These are phyloP conservation scores for Hypoxylon sp. DNA, from an alignment of 2,329 filamentous ascomycete species.

Conservation along the genomic window DNA sequence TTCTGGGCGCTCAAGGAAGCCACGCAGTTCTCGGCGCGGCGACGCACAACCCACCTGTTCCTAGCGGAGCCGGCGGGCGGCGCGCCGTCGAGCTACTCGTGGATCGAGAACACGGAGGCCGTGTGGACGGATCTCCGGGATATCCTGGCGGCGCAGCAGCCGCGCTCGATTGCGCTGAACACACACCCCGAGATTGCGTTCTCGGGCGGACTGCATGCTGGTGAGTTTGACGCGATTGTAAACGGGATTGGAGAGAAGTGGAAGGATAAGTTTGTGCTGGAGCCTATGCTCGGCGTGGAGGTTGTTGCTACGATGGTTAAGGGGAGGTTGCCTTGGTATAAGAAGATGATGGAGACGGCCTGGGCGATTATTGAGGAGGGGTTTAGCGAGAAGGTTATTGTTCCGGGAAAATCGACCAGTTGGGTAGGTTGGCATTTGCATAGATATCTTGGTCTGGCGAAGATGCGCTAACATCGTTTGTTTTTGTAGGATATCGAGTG, in stretches of 20 bases:
- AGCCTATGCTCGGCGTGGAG: conserved; percentile 57
- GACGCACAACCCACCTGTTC: conserved; percentile 60
- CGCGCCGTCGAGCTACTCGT: conserved; percentile 47
- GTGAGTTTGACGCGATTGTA: conserved; percentile 52
- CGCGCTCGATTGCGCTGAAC: conserved; percentile 54
- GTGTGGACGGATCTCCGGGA: conserved; percentile 53
- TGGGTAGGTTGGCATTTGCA: conserved; percentile 35
- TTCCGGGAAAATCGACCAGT: conserved; percentile 54
- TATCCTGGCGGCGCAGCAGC: conserved; percentile 50
- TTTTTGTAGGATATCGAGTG: conserved; percentile 55
- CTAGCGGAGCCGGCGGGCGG: conserved; percentile 50
- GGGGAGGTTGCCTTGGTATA: conserved; percentile 53
- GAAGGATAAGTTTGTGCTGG: conserved; percentile 51
- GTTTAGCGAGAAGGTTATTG: conserved; percentile 54
- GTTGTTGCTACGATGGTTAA: conserved; percentile 55
- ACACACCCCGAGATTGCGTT: conserved; percentile 56
- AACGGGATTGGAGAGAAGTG: conserved; percentile 51
- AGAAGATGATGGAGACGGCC: conserved; percentile 57
- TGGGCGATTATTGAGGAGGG: conserved; percentile 59
- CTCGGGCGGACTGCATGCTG: conserved; percentile 57
- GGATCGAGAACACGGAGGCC: conserved; percentile 57
- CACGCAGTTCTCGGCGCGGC: conserved; percentile 57
- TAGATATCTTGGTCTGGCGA: no score
- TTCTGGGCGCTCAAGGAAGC: conserved; percentile 60
- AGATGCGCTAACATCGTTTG: background rate